Base-by-base conservation (phyloP, 371 early-diverging fungal genomes). In the Mortierella sp. region DNA sequence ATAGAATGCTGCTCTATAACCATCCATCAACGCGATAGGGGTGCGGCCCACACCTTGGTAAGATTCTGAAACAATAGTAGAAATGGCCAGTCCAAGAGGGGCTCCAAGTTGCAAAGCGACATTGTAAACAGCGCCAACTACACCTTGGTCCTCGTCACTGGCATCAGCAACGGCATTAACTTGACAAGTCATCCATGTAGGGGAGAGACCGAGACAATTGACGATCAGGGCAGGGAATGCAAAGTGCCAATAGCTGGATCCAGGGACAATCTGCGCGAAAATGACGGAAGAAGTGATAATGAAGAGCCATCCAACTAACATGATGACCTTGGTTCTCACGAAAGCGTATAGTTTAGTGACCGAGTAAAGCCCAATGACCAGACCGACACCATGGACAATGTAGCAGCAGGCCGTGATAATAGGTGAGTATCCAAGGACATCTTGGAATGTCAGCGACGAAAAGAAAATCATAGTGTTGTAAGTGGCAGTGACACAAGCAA, bases 371-470 rank as follows among this genome's bases (percentile, higher is more conserved):
- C 70, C 71, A 32, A 76, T 1, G 37, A 66, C 55, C 1, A 76
- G 55, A 17, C 76, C 76, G 31, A 62, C 59, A 23, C 76, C 76
- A 29, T 70, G 76, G 35, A 70, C 76, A 8, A 76, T 70, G 26
- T 76, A 76, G 17, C 65, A 66, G 60, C 66, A 76, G 4, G 76
- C 76, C 9, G 76, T 76, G 59, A 64, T 70, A 7, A 76, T 12
- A 9, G 86, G 74, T 4, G 54, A 51, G 62, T 66, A 86, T 19
- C 40, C 5, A 35, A 77, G 70, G 19, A 83, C 77, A 15, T 83
- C 75, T 60, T 83, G 83, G 69, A 85, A 85, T 29, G 77, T 78
- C 53, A 86, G 70, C 22, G 85, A 85, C 0, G 79, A 53, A 35
- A 64, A 79, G 56, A 83, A 79, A 51, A 81, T 73, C 71, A 82